Base-by-base conservation (phyloP, 305 asterid species). In the Galium porrigens region DNA sequence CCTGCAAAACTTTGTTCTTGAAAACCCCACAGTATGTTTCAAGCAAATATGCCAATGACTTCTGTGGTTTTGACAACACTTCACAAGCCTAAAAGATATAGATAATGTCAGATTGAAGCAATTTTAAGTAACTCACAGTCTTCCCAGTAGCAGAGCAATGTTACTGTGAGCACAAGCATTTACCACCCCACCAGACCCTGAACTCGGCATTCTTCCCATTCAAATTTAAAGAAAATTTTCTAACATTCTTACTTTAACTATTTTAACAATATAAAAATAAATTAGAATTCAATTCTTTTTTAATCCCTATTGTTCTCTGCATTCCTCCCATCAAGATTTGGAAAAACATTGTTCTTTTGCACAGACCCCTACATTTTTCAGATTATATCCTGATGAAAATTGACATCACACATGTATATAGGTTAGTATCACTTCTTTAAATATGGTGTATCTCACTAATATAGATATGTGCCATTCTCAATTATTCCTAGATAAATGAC, bases 1-100 rank as follows among this genome's bases (percentile, higher is more conserved):
- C 99, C 97, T 92, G 99, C 34, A 89, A 80, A 57, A 79, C 71
- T 73, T 92, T 92, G 73, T 92, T 92, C 69, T 95, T 68, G 61
- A 80, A 46, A 69, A 89, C 83, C 67, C 86, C 69, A 63, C 94
- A 92, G 70, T 84, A 89, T 25, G 81, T 65, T 74, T 92, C 97
- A 67, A 92, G 95, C 80, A 92, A 81, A 79, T 85, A 86, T 48
- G 99, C 97, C 82, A 92, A 81, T 61, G 99, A 92, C 78, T 85
- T 92, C 75, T 92, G 99, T 30, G 97, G 94, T 77, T 92, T 92
- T 44, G 85, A 79, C 79, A 92, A 69, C 41, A 85, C 70, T 65
- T 92, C 99, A 75, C 97, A 92, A 55, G 94, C 95, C 99, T 92
- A 84, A 74, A 81, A 80, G n/a, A 69, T 37, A 75, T 29, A 1